These are phyloP conservation scores for Borovskyia barvae DNA, from an alignment of 208 protist genomes.

Conservation along the genomic window DNA sequence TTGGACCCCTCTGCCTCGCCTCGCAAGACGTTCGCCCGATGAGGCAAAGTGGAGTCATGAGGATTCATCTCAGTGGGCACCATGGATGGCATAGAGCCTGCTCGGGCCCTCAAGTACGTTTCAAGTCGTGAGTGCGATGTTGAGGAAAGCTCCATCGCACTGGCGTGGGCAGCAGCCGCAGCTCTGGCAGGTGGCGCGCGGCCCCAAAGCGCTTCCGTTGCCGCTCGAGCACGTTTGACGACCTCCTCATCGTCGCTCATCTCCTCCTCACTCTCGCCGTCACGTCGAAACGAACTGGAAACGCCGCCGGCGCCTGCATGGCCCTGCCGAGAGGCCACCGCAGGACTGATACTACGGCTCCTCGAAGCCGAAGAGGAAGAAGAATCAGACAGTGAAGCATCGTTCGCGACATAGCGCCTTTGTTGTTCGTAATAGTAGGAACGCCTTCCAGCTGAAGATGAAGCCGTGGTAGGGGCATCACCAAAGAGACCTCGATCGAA, in stretches of 20 bases:
- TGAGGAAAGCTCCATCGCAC: not conserved
- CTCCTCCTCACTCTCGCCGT: not conserved
- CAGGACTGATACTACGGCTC: not conserved
- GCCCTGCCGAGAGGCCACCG: not conserved
- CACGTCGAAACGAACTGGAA: not conserved
- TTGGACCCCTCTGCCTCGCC: too few species aligned
- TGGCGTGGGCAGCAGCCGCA: not conserved
- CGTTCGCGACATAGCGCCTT: slow-evolving; percentile 12
- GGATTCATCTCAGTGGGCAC: not conserved
- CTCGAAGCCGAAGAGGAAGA: slow-evolving; percentile 22
- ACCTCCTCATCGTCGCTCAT: slow-evolving; percentile 26
- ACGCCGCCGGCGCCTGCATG: not conserved
- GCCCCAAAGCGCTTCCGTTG: slow-evolving; percentile 15
- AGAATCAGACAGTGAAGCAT: slow-evolving; percentile 13
- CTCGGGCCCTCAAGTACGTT: slow-evolving; percentile 13
- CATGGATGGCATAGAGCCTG: not conserved
- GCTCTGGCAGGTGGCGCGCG: not conserved
- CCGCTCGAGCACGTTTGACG: slow-evolving; percentile 18
- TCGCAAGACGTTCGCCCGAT: too few species aligned
- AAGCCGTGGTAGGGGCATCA: not conserved
- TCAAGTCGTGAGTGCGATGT: slow-evolving; percentile 5
- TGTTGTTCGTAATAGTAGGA: slow-evolving; percentile 46
- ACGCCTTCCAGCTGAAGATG: slow-evolving; percentile 9
- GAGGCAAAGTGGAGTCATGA: too few species aligned
- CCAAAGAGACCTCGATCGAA: slow-evolving; percentile 56